Base-by-base conservation (phyloP, 768 basidiomycete species). In the Mycena alexandri region DNA sequence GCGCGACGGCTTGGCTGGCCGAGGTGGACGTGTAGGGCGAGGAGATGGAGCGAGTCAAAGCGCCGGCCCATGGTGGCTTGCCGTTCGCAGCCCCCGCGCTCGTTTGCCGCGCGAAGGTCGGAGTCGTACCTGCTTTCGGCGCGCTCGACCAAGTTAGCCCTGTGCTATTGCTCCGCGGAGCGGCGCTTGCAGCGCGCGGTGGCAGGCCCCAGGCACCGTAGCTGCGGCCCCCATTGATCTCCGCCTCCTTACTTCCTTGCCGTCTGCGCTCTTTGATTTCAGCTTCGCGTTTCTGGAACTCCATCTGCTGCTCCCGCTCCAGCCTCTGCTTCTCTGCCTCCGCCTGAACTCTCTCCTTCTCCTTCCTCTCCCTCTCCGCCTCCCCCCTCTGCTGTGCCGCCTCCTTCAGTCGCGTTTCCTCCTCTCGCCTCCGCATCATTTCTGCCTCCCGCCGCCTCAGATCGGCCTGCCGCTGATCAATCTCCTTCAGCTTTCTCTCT, bases 201-300 rank as follows among this genome's bases (percentile, higher is more conserved):
- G 62, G 44, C 10, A 60, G 59, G 33, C 55, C 43, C 64, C 60
- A 61, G 11, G 62, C 53, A 22, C 73, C 67, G 5, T 77, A 74
- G 2, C 77, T 65, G 9, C 29, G 3, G 29, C 69, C 55, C 79
- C 80, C 81, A 48, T 72, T 67, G 60, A 66, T 72, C n/a, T 80
- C 82, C 21, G 74, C 56, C 5, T 79, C 80, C n/a, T 74, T 64
- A 63, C 80, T 84, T 57, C 81, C 81, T 51, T 84, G 83, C 13
- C 82, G 79, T 24, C 82, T 84, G 34, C 84, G 82, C 67, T 86
- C 84, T 60, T 72, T 78, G 55, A 83, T 80, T 24, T 84, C 82
- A 46, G 83, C 83, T 48, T 81, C 84, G n/a, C 83, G 79, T 67
- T 77, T 77, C 44, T 78, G 79, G 71, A 78, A 83, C 38, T 85